A percentile compares a stretch with the other conserved stretches of the same genome.
These are phyloP conservation scores for Calocybe gambosa DNA, from an alignment of 1,284 basidiomycete genomes.

Conservation along the genomic window DNA sequence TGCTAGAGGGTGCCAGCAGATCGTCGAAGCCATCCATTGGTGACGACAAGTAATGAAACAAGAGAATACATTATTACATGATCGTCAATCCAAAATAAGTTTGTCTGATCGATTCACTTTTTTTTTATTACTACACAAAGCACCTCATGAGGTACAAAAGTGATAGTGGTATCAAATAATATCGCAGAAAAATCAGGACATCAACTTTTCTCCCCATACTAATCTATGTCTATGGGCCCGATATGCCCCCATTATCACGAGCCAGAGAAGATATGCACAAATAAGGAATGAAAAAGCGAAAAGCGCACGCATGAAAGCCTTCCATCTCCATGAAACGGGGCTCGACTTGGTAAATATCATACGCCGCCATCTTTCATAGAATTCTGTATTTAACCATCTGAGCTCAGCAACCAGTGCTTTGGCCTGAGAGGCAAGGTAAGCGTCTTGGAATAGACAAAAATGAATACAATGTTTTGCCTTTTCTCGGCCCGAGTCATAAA, in stretches of 20 bases:
- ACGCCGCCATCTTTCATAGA: conserved; percentile 62
- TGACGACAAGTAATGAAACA: neutral
- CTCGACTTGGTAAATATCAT: conserved; percentile 65
- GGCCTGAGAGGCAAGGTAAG: conserved; percentile 37
- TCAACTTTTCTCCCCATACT: conserved; percentile 70
- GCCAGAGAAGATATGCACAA: conserved; percentile 55
- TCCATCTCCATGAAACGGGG: conserved; percentile 65
- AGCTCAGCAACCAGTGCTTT: conserved; percentile 52
- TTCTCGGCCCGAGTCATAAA: conserved; percentile 63
- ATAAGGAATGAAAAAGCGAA: conserved; percentile 50
- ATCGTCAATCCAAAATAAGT: neutral
- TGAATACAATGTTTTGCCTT: conserved; percentile 38
- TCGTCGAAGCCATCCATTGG: conserved; percentile 74
- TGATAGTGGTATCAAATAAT: neutral
- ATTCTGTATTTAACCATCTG: conserved; percentile 67
- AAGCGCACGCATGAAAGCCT: conserved; percentile 49
- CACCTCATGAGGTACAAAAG: too few relatives aligned
- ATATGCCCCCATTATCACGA: conserved; percentile 56
- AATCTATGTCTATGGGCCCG: conserved; percentile 64
- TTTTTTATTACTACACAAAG: too few relatives aligned
- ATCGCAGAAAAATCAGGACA: conserved; percentile 39
- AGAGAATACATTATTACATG: neutral
- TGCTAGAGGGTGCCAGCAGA: conserved; percentile 57
- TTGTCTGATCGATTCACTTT: too few relatives aligned
- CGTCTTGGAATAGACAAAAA: conserved; percentile 5